Percentiles rank a stretch among this genome's conserved stretches.
These are phyloP conservation scores for Plectranthus barbatus DNA, from an alignment of 257 asterid species.

Conservation along the genomic window DNA sequence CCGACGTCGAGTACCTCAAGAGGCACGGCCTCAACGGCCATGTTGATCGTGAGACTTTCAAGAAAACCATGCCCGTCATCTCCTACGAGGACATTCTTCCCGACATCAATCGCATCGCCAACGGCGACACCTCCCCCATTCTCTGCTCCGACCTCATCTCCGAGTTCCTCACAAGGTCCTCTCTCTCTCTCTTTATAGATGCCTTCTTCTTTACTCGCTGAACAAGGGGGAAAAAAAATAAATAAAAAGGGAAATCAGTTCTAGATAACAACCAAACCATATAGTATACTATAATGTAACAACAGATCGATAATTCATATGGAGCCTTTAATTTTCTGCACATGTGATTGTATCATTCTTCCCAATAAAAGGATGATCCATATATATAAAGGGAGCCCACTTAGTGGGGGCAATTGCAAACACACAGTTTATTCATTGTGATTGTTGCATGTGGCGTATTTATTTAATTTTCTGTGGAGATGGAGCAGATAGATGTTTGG, in stretches of 20 bases:
- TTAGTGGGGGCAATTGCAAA: not conserved
- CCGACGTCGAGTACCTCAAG: slow-evolving; percentile 45
- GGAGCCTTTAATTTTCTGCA: not conserved
- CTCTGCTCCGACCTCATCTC: slow-evolving; percentile 66
- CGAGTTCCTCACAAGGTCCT: slow-evolving; percentile 69
- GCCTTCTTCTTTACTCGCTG: too few species aligned
- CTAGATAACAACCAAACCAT: too few species aligned
- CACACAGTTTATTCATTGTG: not conserved
- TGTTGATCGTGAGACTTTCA: slow-evolving; percentile 43
- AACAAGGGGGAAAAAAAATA: too few species aligned
- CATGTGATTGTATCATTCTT: slow-evolving; percentile 13
- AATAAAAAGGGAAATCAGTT: too few species aligned
- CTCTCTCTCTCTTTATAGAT: not conserved
- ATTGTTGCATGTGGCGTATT: too few species aligned
- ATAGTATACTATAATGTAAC: too few species aligned
- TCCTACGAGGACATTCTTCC: slow-evolving; percentile 59
- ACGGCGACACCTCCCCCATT: slow-evolving; percentile 64
- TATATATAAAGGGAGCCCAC: not conserved
- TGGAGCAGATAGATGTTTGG: too few species aligned
- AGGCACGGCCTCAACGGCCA: slow-evolving; percentile 42
- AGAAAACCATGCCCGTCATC: slow-evolving; percentile 51
- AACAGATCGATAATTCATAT: too few species aligned
- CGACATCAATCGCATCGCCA: slow-evolving; percentile 64
- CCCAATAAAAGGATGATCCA: not conserved
- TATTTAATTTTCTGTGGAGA: too few species aligned